Conservation (phyloP, 1,284 basidiomycete species). For the Ganoderma leucocontextum region DNA sequence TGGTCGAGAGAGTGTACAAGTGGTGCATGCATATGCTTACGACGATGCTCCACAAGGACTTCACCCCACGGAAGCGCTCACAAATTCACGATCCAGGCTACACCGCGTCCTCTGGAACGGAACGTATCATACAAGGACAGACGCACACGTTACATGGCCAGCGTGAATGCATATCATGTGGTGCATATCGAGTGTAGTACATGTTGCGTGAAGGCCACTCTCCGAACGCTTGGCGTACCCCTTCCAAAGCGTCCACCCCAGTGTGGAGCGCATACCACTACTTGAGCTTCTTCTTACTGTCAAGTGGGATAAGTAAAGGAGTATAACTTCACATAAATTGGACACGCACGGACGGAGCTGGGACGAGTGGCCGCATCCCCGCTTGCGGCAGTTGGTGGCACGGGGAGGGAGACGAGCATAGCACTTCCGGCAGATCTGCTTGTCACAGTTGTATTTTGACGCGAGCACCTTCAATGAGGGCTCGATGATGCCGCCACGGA, state of each 20-base stretch:
- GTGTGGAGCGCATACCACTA: conserved; percentile 57
- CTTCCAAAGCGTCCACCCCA: conserved; percentile 23
- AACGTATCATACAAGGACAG: conserved; percentile 30
- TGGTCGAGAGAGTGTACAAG: too few species aligned
- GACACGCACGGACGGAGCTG: conserved; percentile 87
- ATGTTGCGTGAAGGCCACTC: conserved; percentile 30
- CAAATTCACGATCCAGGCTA: background rate
- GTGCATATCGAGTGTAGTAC: conserved; percentile 36
- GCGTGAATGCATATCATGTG: conserved; percentile 34
- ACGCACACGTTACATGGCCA: conserved; percentile 32
- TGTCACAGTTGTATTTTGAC: conserved; percentile 96
- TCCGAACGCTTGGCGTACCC: conserved; percentile 30
- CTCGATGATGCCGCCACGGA: conserved; percentile 99
- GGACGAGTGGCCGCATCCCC: conserved; percentile 90
- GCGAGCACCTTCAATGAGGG: conserved; percentile 98
- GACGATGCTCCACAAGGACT: background rate
- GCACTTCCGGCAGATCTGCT: conserved; percentile 99
- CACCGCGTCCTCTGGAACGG: background rate
- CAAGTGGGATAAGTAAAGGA: conserved; percentile 3
- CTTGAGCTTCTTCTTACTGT: conserved; percentile 95
- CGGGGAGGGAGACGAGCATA: conserved; percentile 99
- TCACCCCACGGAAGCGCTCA: conserved; percentile 1
- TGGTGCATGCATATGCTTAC: background rate
- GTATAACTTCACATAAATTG: background rate
- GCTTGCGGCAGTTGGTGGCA: conserved; percentile 99